Evolutionary conservation across 2,329 filamentous ascomycete genomes (phyloP).

Genomic region (Trichoderma koningii): DNA sequence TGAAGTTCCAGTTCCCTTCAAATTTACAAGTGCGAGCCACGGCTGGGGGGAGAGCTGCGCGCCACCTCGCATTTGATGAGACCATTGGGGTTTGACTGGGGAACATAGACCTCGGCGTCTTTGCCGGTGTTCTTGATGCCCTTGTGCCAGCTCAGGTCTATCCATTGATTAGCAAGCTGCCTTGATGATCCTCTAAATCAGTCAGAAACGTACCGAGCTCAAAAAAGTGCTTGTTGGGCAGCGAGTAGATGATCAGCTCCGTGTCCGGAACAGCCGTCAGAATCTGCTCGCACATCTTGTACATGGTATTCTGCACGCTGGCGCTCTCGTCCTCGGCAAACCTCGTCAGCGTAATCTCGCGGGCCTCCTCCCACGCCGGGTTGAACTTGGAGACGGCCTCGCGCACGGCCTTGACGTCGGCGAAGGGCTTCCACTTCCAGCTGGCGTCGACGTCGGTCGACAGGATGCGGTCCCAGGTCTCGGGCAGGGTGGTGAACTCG

Average conservation of each 20-base stretch:
- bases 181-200: too few species aligned
- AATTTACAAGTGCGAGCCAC: conserved; percentile 1
- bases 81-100: conserved; percentile 90
- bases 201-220: conserved; percentile 70
- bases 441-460: conserved; percentile 86
- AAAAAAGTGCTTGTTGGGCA: conserved; percentile 99
- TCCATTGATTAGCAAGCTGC: not conserved
- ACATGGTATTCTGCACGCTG: conserved; percentile 97
- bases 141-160: conserved; percentile 96
- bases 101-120: conserved; percentile 93
- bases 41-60: conserved; percentile 41
- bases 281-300: conserved; percentile 94
- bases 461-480: conserved; percentile 93
- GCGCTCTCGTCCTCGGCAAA: conserved; percentile 91
- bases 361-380: conserved; percentile 73
- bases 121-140: conserved; percentile 91
- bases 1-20: too few species aligned
- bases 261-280: conserved; percentile 72
- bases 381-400: conserved; percentile 69
- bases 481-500: conserved; percentile 86
- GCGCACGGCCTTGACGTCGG: conserved; percentile 66
- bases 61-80: conserved; percentile 92
- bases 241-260: conserved; percentile 73
- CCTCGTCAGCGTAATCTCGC: conserved; percentile 82
- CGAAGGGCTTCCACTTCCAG: conserved; percentile 82